Percentiles rank a stretch among this genome's conserved stretches.
These are phyloP conservation scores for Hymenoscyphus linearis DNA, from an alignment of 2,329 filamentous ascomycete genomes.

Conservation along the genomic window DNA sequence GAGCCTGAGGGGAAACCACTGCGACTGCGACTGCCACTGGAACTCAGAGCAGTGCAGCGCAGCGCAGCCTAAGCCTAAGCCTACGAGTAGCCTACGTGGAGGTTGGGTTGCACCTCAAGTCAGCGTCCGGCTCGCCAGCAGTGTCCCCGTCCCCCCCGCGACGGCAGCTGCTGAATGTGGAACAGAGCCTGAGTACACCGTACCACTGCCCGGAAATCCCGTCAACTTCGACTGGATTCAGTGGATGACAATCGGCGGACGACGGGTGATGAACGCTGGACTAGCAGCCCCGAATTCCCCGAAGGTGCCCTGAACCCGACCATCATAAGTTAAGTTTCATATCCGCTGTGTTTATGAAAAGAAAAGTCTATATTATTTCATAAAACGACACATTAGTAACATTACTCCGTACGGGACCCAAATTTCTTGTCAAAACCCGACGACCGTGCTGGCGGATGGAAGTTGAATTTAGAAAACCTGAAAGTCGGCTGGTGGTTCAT, in stretches of 20 bases:
- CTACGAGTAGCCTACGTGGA: neutral
- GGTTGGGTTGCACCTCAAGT: neutral
- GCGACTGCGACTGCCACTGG: too few relatives aligned
- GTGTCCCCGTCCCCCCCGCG: neutral
- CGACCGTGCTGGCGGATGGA: neutral
- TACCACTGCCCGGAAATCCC: neutral
- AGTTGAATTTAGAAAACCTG: neutral
- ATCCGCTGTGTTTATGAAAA: neutral
- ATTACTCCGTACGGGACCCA: neutral
- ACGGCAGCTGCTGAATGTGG: neutral
- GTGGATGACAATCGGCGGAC: neutral
- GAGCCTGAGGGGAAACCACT: neutral
- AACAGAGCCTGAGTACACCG: neutral
- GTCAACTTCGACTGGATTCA: neutral
- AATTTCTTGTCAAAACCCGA: neutral
- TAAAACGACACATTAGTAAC: too few relatives aligned
- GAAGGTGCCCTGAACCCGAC: neutral
- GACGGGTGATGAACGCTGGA: neutral
- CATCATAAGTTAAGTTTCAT: neutral
- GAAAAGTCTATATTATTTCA: neutral
- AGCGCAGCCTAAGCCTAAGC: too few relatives aligned
- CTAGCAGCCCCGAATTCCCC: neutral
- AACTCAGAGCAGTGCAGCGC: too few relatives aligned
- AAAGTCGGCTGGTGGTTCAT: neutral
- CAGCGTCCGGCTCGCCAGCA: neutral